phyloP scores from a whole-genome alignment of 345 rosid genomes.

The Eucalyptus marginata region DNA sequence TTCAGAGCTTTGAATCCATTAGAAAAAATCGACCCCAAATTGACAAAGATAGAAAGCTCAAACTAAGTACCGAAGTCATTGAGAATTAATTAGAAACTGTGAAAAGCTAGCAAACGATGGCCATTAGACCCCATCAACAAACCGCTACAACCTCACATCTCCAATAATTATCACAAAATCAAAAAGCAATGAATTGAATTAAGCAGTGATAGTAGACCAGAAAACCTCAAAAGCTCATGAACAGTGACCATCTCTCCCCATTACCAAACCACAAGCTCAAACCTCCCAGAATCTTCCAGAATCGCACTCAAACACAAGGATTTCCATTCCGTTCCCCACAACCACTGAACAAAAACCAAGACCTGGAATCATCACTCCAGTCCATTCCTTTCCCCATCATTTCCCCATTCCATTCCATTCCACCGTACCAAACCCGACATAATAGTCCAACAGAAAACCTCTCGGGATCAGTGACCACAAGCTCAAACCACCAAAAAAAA shows the following conservation, averaged over 20 bases:
- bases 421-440: not conserved
- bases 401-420: not conserved
- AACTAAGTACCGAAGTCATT: no score
- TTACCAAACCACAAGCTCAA: no score
- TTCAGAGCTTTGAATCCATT: not conserved
- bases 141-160: no score
- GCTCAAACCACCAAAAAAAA: no score
- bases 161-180: no score
- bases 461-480: not conserved
- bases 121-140: not conserved
- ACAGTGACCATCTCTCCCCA: no score
- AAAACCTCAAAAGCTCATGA: not conserved
- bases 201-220: accelerated
- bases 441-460: not conserved
- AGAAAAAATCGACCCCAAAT: not conserved
- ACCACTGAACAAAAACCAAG: not conserved
- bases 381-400: not conserved
- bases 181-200: no score
- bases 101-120: no score
- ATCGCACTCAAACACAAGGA: no score
- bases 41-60: no score
- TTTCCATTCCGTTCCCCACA: not conserved
- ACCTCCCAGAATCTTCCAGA: no score
- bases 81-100: no score
- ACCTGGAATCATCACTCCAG: not conserved